Percentiles rank a stretch among this genome's conserved stretches.
Evolutionary conservation across 805 yeast genomes (phyloP).

Genomic region (Kodamaea hsintzibuensis): DNA sequence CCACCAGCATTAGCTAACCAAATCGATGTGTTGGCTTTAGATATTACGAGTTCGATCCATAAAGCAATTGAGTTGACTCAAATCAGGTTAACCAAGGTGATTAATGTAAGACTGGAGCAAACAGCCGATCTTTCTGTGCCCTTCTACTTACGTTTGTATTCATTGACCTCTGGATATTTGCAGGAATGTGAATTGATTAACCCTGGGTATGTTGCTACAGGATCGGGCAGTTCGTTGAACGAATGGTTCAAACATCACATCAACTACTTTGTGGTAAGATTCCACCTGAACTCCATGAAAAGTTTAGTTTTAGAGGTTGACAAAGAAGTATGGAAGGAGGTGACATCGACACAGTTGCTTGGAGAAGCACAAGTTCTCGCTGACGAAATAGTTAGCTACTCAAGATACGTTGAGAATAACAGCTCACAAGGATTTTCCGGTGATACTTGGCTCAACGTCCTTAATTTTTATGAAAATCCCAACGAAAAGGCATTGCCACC

Average conservation of each 20-base stretch:
- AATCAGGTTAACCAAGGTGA: slow-evolving; percentile 71
- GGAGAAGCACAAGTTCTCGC: slow-evolving; percentile 22
- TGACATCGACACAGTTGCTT: slow-evolving; percentile 47
- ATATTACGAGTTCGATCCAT: slow-evolving; percentile 63
- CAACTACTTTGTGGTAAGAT: slow-evolving; percentile 54
- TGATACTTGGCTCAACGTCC: slow-evolving; percentile 25
- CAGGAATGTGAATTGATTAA: slow-evolving; percentile 82
- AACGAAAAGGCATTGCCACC: background rate
- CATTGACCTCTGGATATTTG: slow-evolving; percentile 66
- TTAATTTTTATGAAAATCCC: slow-evolving; percentile 20
- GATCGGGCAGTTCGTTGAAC: slow-evolving; percentile 52
- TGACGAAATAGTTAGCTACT: slow-evolving; percentile 26
- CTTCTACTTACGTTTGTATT: slow-evolving; percentile 67
- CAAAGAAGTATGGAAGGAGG: slow-evolving; percentile 79
- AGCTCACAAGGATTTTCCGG: slow-evolving; percentile 26
- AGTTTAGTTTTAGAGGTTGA: slow-evolving; percentile 53
- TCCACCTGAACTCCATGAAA: slow-evolving; percentile 53
- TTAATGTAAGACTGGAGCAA: slow-evolving; percentile 74
- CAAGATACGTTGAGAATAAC: slow-evolving; percentile 22
- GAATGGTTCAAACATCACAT: slow-evolving; percentile 69
- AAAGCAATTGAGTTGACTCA: slow-evolving; percentile 73
- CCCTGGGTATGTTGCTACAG: slow-evolving; percentile 60
- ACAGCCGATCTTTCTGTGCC: slow-evolving; percentile 56
- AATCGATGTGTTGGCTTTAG: slow-evolving; percentile 57
- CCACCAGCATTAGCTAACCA: slow-evolving; percentile 21